phyloP scores from a whole-genome alignment of 176 grass and related monocot species.

The Eremochloa ophiuroides region DNA sequence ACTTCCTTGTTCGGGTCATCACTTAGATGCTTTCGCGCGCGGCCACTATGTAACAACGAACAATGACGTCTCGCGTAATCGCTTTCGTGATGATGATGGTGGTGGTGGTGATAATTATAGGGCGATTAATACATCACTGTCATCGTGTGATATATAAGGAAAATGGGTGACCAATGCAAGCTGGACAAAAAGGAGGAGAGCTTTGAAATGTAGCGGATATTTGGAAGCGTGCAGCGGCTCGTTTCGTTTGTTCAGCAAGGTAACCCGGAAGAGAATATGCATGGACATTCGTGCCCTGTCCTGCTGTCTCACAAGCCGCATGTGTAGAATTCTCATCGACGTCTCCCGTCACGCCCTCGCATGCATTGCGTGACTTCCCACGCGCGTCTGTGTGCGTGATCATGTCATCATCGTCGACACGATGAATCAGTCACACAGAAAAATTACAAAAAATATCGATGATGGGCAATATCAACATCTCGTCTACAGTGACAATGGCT shows the following conservation, averaged over 20 bases:
- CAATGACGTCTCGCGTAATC: neutral
- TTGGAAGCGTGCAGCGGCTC: neutral
- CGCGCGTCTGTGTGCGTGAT: neutral
- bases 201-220: too few relatives aligned
- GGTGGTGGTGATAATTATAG: neutral
- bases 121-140: neutral
- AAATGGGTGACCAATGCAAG: neutral
- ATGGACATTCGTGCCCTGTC: neutral
- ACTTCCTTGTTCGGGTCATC: neutral
- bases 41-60: neutral
- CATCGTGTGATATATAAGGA: neutral
- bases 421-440: neutral
- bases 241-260: neutral
- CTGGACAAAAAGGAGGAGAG: neutral
- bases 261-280: neutral
- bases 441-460: neutral
- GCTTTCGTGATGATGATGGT: neutral
- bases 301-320: neutral
- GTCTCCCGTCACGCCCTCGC: neutral
- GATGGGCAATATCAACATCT: neutral
- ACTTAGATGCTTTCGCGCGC: neutral
- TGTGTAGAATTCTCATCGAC: too few relatives aligned
- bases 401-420: neutral
- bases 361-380: neutral
- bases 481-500: neutral